These are phyloP conservation scores for Telfairia occidentalis DNA, from an alignment of 331 rosid genomes.

Conservation along the genomic window DNA sequence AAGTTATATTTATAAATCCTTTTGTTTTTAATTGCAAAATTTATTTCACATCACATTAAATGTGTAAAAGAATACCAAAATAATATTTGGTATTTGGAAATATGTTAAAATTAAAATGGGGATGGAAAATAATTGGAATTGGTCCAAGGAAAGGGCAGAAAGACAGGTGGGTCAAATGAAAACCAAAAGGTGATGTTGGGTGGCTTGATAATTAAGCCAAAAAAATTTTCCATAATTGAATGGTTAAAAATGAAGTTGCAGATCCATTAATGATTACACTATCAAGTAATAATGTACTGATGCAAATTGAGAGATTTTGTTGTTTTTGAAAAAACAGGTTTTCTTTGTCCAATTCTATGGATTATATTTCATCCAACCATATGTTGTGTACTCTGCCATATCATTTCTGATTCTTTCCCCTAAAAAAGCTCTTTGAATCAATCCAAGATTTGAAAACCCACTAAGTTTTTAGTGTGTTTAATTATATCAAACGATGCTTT, in stretches of 20 bases:
- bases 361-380: conserved; percentile 7
- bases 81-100: not conserved
- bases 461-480: not conserved
- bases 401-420: conserved; percentile 3
- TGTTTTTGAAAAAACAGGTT: conserved; percentile 7
- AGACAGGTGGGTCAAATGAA: not conserved
- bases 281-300: not conserved
- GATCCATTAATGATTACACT: conserved; percentile 8
- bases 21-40: not conserved
- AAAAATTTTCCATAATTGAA: not conserved
- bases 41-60: not conserved
- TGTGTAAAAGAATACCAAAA: not conserved
- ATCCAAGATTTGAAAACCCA: conserved; percentile 10
- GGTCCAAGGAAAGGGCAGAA: not conserved
- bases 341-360: not conserved
- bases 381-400: conserved; percentile 1
- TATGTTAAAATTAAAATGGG: not conserved
- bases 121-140: not conserved
- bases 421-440: not conserved
- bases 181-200: not conserved
- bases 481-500: not conserved
- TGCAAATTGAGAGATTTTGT: not conserved
- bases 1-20: not conserved
- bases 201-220: conserved; percentile 6
- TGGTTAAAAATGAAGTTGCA: conserved; percentile 1